Percentiles rank a stretch among this genome's conserved stretches.
Conservation (phyloP, 148 eudicot genomes). For the Amaranthus cruentus region DNA sequence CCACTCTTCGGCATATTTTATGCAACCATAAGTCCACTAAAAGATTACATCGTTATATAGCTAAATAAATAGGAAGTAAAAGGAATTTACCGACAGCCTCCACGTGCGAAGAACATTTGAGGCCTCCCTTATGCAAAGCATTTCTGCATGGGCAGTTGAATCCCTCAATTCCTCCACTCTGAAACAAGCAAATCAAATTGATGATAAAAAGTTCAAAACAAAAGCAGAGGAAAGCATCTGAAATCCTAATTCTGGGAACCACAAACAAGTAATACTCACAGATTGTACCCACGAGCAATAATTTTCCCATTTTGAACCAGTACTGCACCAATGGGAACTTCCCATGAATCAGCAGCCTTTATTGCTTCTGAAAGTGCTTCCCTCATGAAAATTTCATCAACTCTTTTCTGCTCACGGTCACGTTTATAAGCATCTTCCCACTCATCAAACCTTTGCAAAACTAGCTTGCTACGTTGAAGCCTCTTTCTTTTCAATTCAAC, state of each 20-base stretch:
- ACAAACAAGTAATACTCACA: conserved; percentile 44
- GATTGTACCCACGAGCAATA: conserved; percentile 83
- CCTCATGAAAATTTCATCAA: conserved; percentile 83
- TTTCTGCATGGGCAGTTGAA: conserved; percentile 96
- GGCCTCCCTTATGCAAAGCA: conserved; percentile 83
- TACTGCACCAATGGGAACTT: conserved; percentile 93
- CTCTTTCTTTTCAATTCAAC: conserved; percentile 39
- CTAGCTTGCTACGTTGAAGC: conserved; percentile 53
- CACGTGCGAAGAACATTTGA: conserved; percentile 67
- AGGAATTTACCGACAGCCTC: conserved; percentile 71
- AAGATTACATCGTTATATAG: background rate
- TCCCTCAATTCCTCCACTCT: conserved; percentile 90
- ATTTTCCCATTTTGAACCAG: conserved; percentile 76
- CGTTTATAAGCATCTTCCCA: conserved; percentile 77
- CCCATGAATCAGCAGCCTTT: conserved; percentile 90
- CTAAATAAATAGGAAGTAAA: background rate
- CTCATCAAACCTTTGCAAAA: conserved; percentile 54
- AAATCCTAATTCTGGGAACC: background rate
- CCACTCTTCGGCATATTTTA: background rate
- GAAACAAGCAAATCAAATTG: conserved; percentile 17
- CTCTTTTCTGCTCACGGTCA: conserved; percentile 63
- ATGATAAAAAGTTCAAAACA: background rate
- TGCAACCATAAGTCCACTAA: background rate
- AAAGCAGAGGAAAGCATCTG: background rate
- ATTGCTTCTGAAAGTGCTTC: conserved; percentile 80